A percentile compares a stretch with the other conserved stretches of the same genome.
These are phyloP conservation scores for Coleophoma cylindrospora DNA, from an alignment of 2,329 filamentous ascomycete genomes.

Conservation along the genomic window DNA sequence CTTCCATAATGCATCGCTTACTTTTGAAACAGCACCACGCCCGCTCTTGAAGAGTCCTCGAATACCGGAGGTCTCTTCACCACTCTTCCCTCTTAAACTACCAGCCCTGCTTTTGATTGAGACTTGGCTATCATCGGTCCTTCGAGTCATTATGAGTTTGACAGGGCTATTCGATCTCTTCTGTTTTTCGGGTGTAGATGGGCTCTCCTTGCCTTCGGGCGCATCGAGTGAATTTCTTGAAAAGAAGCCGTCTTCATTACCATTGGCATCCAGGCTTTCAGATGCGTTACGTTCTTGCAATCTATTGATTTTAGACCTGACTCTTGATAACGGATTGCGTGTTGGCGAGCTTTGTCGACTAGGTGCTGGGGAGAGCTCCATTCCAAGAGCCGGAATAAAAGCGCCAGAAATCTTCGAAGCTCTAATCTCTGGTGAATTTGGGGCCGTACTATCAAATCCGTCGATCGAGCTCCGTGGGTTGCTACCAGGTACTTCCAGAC, in stretches of 20 bases:
- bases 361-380: conserved; percentile 56
- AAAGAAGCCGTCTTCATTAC: conserved; percentile 29
- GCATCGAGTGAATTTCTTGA: neutral
- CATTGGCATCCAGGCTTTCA: conserved; percentile 28
- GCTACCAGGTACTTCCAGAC: conserved; percentile 42
- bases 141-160: conserved; percentile 29
- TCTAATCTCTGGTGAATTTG: conserved; percentile 22
- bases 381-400: conserved; percentile 53
- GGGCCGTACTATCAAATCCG: conserved; percentile 36
- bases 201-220: conserved; percentile 17
- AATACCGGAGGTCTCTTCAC: conserved; percentile 50
- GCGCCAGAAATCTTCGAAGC: conserved; percentile 20
- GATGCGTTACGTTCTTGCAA: neutral
- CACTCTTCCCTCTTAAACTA: conserved; percentile 33
- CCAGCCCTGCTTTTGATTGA: conserved; percentile 44
- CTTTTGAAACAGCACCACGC: conserved; percentile 57
- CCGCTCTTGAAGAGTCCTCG: conserved; percentile 75
- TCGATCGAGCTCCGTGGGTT: conserved; percentile 33
- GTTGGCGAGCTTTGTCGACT: conserved; percentile 61
- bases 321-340: conserved; percentile 47
- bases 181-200: conserved; percentile 8
- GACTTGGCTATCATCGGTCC: conserved; percentile 42
- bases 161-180: conserved; percentile 31
- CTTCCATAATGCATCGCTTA: conserved; percentile 55
- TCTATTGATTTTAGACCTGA: conserved; percentile 30